phyloP scores from a whole-genome alignment of 352 stramenopile genomes.

The Phytophthora agathidicida region DNA sequence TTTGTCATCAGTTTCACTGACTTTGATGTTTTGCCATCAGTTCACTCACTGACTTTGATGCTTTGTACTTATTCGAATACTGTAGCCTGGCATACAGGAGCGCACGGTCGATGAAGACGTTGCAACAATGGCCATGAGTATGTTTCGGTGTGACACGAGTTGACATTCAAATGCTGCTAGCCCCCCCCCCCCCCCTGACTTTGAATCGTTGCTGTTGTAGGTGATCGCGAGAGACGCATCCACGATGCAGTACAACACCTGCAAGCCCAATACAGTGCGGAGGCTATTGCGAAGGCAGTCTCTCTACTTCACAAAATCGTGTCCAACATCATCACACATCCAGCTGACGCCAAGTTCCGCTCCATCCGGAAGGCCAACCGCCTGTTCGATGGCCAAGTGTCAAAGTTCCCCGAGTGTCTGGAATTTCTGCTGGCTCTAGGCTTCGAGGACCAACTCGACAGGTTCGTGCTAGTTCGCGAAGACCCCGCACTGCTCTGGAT shows the following conservation, averaged over 20 bases:
- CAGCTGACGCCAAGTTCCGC: constrained; percentile 60
- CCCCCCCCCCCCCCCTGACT: too few relatives aligned
- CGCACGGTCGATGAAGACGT: constrained; percentile 28
- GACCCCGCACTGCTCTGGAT: constrained; percentile 78
- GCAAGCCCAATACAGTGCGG: constrained; percentile 32
- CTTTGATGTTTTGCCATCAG: too few relatives aligned
- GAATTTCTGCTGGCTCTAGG: constrained; percentile 68
- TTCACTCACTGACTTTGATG: constrained; percentile 1
- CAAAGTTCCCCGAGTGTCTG: constrained; percentile 58
- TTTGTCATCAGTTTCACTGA: too few relatives aligned
- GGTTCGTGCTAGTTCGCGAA: constrained; percentile 56
- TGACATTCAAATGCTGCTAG: too few relatives aligned
- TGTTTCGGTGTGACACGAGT: constrained; percentile 2
- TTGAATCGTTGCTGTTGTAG: constrained; percentile 25
- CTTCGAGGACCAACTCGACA: constrained; percentile 70
- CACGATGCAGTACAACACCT: constrained; percentile 48
- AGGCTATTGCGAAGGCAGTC: constrained; percentile 41
- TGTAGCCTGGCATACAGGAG: constrained; percentile 2
- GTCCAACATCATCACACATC: constrained; percentile 73
- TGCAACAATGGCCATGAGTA: constrained; percentile 54
- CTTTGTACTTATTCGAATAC: neutral
- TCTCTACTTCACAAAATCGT: constrained; percentile 73
- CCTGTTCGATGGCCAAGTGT: constrained; percentile 58
- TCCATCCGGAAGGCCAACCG: constrained; percentile 73
- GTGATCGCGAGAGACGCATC: constrained; percentile 65